Base-by-base conservation (phyloP, 1,284 basidiomycete genomes). In the Apiotrichum akiyoshidainum region DNA sequence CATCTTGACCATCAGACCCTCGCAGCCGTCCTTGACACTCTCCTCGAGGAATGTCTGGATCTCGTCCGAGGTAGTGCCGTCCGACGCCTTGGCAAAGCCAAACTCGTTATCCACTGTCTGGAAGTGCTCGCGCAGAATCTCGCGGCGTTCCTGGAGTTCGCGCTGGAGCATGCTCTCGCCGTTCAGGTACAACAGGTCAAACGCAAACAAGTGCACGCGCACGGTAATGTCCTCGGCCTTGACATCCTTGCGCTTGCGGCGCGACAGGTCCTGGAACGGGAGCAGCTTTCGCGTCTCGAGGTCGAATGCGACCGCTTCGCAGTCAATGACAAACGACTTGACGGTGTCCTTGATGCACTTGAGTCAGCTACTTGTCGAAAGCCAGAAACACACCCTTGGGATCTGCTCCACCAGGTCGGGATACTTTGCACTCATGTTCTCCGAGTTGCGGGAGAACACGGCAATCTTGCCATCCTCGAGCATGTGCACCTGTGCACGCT, bases 1-100 rank as follows among this genome's bases (percentile, higher is more conserved):
- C 92, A 97, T 96, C 80, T 99, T 99, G 62, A 99, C 92, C 96
- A 99, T 97, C 51, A 99, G 83, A 4, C 96, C 96, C 76, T 99
- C 96, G 76, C 96, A 99, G 1, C 95, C 93, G 72, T 97, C 93
- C 73, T 93, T 95, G 65, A 99, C 91, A 74, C 90, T 94, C 67
- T 93, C 89, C 70, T 99, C 96, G 17, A 99, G 80, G 82, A 99
- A 98, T 0, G 84, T 77, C 71, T 96, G 92, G 55, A 99, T 98
- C 71, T 98, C 93, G 47, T 99, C 96, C 0, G 86, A 88, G 9
- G 88, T 90, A 58, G 90, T 87, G 31, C 88, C 84, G 73, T 99
- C 96, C 1, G 91, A 90, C 5, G 88, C 87, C 68, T 87, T 91
- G 13, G 96, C 96, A 73, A 93, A 98, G 51, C 85, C 86, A 65